phyloP scores from a whole-genome alignment of 805 yeast species.

The Phaffomyces opuntiae region DNA sequence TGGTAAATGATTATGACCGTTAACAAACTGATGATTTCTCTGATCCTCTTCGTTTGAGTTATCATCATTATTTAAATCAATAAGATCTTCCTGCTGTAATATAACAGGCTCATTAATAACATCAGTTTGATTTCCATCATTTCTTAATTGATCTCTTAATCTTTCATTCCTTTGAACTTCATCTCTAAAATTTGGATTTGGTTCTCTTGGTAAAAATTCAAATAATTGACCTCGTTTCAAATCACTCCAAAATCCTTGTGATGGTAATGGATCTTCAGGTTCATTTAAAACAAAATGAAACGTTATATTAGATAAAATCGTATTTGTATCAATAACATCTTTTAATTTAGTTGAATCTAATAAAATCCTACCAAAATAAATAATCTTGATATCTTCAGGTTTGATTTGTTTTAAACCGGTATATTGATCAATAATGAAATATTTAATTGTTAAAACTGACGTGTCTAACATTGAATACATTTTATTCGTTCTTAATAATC shows the following conservation, averaged over 20 bases:
- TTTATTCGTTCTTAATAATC: constrained; percentile 7
- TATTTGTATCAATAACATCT: constrained; percentile 7
- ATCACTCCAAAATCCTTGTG: constrained; percentile 24
- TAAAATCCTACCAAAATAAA: constrained; percentile 21
- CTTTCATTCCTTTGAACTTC: constrained; percentile 21
- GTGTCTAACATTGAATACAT: constrained; percentile 15
- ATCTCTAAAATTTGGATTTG: constrained; percentile 21
- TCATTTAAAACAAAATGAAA: constrained; percentile 20
- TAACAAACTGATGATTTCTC: background rate
- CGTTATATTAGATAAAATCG: constrained; percentile 1
- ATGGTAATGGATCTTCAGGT: constrained; percentile 7
- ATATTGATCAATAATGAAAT: constrained; percentile 22
- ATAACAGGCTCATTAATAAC: background rate
- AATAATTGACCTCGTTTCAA: constrained; percentile 21
- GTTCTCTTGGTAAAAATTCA: constrained; percentile 26
- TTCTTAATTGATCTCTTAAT: constrained; percentile 17
- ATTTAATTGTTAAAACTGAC: constrained; percentile 15
- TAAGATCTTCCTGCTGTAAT: constrained; percentile 1
- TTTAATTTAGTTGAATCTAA: constrained; percentile 14
- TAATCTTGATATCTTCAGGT: constrained; percentile 19
- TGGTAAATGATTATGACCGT: constrained; percentile 2
- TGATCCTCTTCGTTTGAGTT: background rate
- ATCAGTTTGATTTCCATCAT: background rate
- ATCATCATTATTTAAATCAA: background rate
- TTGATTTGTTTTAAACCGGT: constrained; percentile 11